Percentiles rank a stretch among this genome's conserved stretches.
Conservation (phyloP, 495 filamentous ascomycete species). For the Penicillium paxilli region DNA sequence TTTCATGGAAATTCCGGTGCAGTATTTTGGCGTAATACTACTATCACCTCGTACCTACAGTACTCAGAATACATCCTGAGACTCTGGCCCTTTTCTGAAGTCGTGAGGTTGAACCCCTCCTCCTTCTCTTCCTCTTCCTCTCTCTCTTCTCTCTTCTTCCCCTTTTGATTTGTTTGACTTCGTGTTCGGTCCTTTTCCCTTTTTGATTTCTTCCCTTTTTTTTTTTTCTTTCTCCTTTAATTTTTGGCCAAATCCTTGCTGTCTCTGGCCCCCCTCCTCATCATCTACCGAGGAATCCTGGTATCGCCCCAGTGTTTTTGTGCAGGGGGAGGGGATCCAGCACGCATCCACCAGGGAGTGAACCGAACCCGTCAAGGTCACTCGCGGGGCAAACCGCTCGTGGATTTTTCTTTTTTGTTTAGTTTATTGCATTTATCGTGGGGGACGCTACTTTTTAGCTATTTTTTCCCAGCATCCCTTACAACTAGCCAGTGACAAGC, state of each 20-base stretch:
- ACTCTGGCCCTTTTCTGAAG: conserved; percentile 25
- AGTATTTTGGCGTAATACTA: conserved; percentile 24
- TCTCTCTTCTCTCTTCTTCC: conserved; percentile 8
- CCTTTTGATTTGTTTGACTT: conserved; percentile 13
- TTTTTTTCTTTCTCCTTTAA: neutral
- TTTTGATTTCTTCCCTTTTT: conserved; percentile 11
- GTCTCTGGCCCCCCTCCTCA: neutral
- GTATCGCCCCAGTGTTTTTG: conserved; percentile 2
- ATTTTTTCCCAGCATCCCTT: conserved; percentile 21
- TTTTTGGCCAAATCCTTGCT: neutral
- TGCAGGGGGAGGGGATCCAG: conserved; percentile 2
- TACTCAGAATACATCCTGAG: conserved; percentile 18
- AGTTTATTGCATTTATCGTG: conserved; percentile 25
- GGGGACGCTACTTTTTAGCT: conserved; percentile 28
- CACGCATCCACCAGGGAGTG: conserved; percentile 2
- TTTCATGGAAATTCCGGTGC: neutral
- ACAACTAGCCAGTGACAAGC: conserved; percentile 29
- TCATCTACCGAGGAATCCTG: neutral
- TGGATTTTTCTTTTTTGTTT: conserved; percentile 13
- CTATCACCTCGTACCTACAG: neutral
- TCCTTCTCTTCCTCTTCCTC: conserved; percentile 1
- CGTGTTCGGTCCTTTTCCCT: conserved; percentile 6
- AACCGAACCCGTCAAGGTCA: neutral
- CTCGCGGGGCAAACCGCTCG: conserved; percentile 14
- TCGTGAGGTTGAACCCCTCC: conserved; percentile 15